Evolutionary conservation across 2,329 filamentous ascomycete genomes (phyloP).

Genomic region (Plectosphaerella cucumerina): DNA sequence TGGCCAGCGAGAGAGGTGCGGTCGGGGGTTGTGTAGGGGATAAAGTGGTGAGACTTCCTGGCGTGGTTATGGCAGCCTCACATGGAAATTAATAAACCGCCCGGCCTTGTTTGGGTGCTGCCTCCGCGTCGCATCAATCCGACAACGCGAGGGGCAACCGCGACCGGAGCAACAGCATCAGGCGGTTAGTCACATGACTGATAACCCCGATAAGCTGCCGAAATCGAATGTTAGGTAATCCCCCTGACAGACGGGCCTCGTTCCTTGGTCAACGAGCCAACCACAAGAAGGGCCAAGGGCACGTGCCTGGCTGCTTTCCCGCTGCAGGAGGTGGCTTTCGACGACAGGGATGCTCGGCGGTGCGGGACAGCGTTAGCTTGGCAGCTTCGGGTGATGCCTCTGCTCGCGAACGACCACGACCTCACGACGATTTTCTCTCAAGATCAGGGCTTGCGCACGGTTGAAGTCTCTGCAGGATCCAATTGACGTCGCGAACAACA

Average conservation of each 20-base stretch:
- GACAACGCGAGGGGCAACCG: slow-evolving; percentile 2
- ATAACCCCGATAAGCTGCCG: background rate
- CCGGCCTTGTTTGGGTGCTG: background rate
- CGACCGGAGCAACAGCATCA: slow-evolving; percentile 1
- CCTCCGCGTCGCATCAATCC: slow-evolving; percentile 3
- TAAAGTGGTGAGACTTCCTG: no score
- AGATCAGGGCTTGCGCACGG: background rate
- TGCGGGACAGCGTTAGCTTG: background rate
- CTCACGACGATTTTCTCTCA: background rate
- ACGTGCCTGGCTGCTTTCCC: background rate
- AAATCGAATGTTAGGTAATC: no score
- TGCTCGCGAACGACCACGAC: background rate
- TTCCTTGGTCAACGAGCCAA: slow-evolving; percentile 3
- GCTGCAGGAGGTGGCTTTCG: background rate
- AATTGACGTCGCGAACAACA: background rate
- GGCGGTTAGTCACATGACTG: background rate
- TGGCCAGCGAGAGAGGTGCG: no score
- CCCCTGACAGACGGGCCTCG: background rate
- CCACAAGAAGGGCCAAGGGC: background rate
- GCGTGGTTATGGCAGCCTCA: background rate
- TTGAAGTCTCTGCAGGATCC: background rate
- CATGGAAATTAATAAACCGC: background rate
- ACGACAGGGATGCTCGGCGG: background rate
- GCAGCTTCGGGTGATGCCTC: background rate
- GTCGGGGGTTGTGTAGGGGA: no score